Evolutionary conservation across 1,284 basidiomycete genomes (phyloP), one percentile per base, ranked within the genome.

Genomic region (Sporisorium scitamineum): DNA sequence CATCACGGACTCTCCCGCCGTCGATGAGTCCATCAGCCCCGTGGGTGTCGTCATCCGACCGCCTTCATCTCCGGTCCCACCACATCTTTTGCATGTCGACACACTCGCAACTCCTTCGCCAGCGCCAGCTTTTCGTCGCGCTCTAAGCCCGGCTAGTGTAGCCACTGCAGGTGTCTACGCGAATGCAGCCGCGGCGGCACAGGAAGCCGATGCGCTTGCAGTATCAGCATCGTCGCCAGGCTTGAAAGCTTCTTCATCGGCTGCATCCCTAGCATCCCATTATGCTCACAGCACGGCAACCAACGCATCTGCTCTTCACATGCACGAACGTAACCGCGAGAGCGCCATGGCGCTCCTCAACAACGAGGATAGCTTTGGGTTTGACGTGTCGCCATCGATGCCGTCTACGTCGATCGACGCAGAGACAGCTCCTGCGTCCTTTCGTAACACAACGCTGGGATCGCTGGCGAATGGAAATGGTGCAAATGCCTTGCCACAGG

Each of bases 1-100:
- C 48, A 60, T 64, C 61, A 63, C 70, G 24, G 48, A 61, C 34
- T 74, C 71, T n/a, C 71, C 71, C 0, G 71, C 71, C 22, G 71
- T 75, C n/a, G 72, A 75, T 52, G 68, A 70, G 24, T 44, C 68
- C 10, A 63, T 76, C 61, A 64, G 69, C 48, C 69, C 69, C 1
- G 69, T 69, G 4, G 69, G 61, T 16, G 65, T 70, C 11, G 59
- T 76, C 55, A 57, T 75, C 22, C 50, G 72, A 14, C 68, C 72
- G 10, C 72, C 72, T 1, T 75, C 72, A 1, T 75, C 72, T 24
- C 72, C 72, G 18, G 62, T 44, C 8, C 72, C 72, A 7, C 72
- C 72, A 14, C 58, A 58, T 16, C 53, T 61, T 11, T 54, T 61
- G 31, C 57, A 52, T 31, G n/a, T 54, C 11, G 54, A 57, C 29